These are phyloP conservation scores for Pseudonitzschia delicatissima DNA, from an alignment of 108 stramenopile species.

Conservation along the genomic window DNA sequence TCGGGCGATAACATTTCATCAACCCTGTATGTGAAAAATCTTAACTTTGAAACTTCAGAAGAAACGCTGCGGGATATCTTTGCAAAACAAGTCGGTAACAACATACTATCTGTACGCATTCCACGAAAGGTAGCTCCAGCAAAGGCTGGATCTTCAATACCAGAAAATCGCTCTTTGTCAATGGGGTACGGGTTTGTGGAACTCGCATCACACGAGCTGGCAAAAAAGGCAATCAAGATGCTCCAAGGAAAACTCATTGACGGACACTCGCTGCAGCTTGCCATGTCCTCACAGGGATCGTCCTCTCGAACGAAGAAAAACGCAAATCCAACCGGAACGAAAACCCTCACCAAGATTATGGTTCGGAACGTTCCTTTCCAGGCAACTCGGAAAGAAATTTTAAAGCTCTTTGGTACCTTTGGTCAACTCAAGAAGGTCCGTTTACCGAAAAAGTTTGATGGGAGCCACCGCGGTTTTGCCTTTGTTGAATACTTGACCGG, in stretches of 20 bases:
- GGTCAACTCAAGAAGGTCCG: constrained; percentile 93
- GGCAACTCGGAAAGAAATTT: constrained; percentile 87
- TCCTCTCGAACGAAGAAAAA: constrained; percentile 2
- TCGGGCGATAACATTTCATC: constrained; percentile 9
- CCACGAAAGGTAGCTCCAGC: constrained; percentile 77
- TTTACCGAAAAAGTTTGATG: constrained; percentile 97
- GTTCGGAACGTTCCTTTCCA: constrained; percentile 98
- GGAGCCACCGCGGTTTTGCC: constrained; percentile 95
- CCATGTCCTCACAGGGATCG: constrained; percentile 55
- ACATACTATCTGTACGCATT: constrained; percentile 83
- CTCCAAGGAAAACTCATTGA: constrained; percentile 88
- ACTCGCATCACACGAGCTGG: constrained; percentile 64
- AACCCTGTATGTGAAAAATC: constrained; percentile 94
- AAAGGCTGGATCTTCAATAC: constrained; percentile 17
- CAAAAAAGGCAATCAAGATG: constrained; percentile 72
- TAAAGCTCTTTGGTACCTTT: constrained; percentile 90
- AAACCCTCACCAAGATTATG: constrained; percentile 84
- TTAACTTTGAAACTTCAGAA: constrained; percentile 91
- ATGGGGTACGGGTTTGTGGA: constrained; percentile 99
- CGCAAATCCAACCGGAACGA: constrained; percentile 14
- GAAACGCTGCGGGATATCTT: constrained; percentile 67
- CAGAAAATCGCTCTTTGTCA: constrained; percentile 50
- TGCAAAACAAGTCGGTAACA: constrained; percentile 39
- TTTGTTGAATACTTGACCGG: constrained; percentile 93
- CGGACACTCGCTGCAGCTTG: constrained; percentile 87